Base-by-base conservation (phyloP, 352 stramenopile genomes). In the Phytopythium boreale region DNA sequence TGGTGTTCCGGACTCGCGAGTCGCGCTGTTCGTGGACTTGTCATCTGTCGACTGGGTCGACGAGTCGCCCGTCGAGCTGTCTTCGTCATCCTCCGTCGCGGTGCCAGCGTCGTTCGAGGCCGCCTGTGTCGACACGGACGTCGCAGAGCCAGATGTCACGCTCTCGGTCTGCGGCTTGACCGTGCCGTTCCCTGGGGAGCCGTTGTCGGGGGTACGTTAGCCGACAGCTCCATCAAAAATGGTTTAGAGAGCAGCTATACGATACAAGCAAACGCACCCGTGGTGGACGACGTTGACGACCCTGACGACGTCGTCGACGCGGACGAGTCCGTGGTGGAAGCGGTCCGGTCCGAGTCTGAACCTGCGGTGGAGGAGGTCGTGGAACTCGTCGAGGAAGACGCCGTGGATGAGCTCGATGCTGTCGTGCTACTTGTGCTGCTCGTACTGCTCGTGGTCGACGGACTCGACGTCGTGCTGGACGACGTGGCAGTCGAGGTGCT, bases 31-130 rank as follows among this genome's bases (percentile, higher is more conserved):
- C 3, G 59, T 62, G 20, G 63, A 37, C 29, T 58, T 62, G 47
- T 76, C 67, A 6, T 63, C 41, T 20, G 71, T 65, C 14, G 63
- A 66, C 1, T 68, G 46, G 8, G 72, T 65, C n/a, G 46, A 17
- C 4, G 46, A 52, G 24, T 67, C 70, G n/a, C 71, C 71, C 0
- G 66, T 61, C 12, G 63, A 51, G 8, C 10, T 26, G 56, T 37
- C 19, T 22, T 14, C 56, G 14, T 50, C 56, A 7, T 17, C 20
- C 11, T 50, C 43, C 10, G 5, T 47, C 34, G 29, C 55, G 0
- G 36, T 50, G 36, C 2, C 52, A 4, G 52, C 11, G 20, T 44
- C 29, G 1, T 22, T 29, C 14, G 56, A 47, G 6, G 39, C 14
- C 36, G 39, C 22, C 2, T 50, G 26, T 4, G 56, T 52, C 56